Base-by-base conservation (phyloP, 768 basidiomycete species). In the Leccinellum rugosiceps region DNA sequence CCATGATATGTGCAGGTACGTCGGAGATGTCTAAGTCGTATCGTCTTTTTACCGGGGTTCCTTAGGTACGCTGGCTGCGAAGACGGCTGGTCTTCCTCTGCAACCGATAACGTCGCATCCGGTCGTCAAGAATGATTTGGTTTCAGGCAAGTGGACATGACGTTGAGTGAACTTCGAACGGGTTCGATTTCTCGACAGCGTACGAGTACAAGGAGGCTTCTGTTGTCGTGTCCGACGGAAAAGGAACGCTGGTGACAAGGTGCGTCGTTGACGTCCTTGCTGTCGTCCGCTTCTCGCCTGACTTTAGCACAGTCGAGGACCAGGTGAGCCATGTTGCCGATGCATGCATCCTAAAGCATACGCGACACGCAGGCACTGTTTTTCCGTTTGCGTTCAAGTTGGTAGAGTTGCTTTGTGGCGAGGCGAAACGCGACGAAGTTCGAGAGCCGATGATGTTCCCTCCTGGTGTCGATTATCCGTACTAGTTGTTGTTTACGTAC, bases 1-100 rank as follows among this genome's bases (percentile, higher is more conserved):
- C 84, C 1, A 91, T 92, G 90, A 90, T 92, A 47, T 93, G 91
- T 65, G 91, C 91, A 51, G 90, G 90, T 86, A 53, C 32, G 78
- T 68, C 6, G 3, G 49, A 2, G 52, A 35, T 26, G 21, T 10
- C 15, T 21, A 50, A 26, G 45, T 14, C 3, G 23, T 21, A 7
- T 23, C 11, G 11, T 31, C 0, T 41, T 41, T 41, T 41, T 10
- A 13, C 54, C 9, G 15, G 30, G 8, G 13, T 13, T 30, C 23
- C 17, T 6, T 62, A 90, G 89, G 89, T n/a, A 84, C 84, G 48
- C 75, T 91, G 34, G 80, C 83, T 26, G 91, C 91, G 0, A 75
- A 84, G 56, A 81, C 81, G 0, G 77, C 89, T 1, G 76, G 76
- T 10, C 77, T 92, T 5, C 79, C 83, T 0, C 78, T 65, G 52